Evolutionary conservation across 176 grass and related monocot species (phyloP), one percentile per base, ranked within the genome.

Genomic region (Lolium rigidum): DNA sequence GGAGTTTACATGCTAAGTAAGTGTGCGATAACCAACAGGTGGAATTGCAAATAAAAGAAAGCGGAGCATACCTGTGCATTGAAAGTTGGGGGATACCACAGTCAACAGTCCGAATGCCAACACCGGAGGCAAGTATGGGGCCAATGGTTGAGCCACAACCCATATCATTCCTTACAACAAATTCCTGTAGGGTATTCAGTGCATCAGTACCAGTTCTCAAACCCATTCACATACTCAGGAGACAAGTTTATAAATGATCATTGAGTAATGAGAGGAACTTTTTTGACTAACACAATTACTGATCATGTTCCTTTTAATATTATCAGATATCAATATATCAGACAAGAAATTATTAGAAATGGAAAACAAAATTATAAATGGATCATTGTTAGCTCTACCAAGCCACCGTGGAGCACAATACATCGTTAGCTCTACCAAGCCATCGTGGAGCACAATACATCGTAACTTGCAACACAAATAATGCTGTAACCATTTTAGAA

Each of bases 11-110:
- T 63, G 69, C 3, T 48, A 9, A 48, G 49, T 31, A 13, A 28
- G 14, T 58, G 58, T 35, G 57, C 0, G 0, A 75, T 47, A 21
- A 60, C 5, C 0, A 22, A 6, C 2, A 25, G 51, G 0, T 1
- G 37, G 7, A 61, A 24, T 24, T n/a, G 37, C 12, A 61, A 24
- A 25, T n/a, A 18, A 22, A 37, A 82, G 66, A 2, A 57, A 85
- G 41, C 48, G 80, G 51, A 21, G 69, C 74, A 37, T 86, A 98
- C 95, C 95, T 98, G 86, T 98, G 95, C 95, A 98, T 98, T 15
- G 95, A 95, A n/a, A 98, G 91, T 74, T 98, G 95, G 85, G 95
- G 95, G 63, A 98, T 98, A 48, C 95, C 95, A 91, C 95, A 98
- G 70, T 98, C 95, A 78, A 98, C 91, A 58, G 93, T 95, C 51